phyloP scores from a whole-genome alignment of 83 land plant species.

The Picea abies region DNA sequence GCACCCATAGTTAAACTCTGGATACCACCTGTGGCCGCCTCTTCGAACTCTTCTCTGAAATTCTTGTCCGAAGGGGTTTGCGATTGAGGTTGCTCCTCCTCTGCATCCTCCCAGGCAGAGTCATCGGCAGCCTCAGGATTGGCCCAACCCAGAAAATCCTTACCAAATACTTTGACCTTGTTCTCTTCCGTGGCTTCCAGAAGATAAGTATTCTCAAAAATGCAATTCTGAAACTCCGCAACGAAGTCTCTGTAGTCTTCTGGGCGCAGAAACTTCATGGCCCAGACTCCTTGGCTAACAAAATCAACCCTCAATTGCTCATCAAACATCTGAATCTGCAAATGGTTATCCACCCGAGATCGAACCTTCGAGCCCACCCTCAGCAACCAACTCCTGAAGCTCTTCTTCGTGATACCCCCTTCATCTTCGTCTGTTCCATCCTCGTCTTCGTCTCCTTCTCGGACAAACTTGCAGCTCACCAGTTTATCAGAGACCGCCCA shows the following conservation, averaged over 20 bases:
- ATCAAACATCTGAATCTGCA: slow-evolving; percentile 77
- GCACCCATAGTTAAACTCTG: slow-evolving; percentile 95
- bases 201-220: slow-evolving; percentile 84
- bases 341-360: slow-evolving; percentile 43
- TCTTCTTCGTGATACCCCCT: slow-evolving; percentile 26
- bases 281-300: slow-evolving; percentile 94
- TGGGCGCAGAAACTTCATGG: slow-evolving; percentile 66
- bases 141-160: slow-evolving; percentile 96
- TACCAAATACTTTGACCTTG: slow-evolving; percentile 89
- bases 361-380: slow-evolving; percentile 67
- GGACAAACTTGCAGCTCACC: slow-evolving; percentile 58
- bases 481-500: slow-evolving; percentile 86
- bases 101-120: slow-evolving; percentile 96
- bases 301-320: slow-evolving; percentile 92
- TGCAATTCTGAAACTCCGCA: slow-evolving; percentile 60
- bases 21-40: slow-evolving; percentile 84
- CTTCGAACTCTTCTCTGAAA: slow-evolving; percentile 34
- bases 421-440: slow-evolving; percentile 37
- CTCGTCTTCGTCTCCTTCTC: slow-evolving; percentile 22
- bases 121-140: slow-evolving; percentile 92
- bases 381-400: slow-evolving; percentile 46
- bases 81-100: slow-evolving; percentile 37
- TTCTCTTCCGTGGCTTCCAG: slow-evolving; percentile 73
- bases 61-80: too few species aligned
- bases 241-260: slow-evolving; percentile 60